phyloP scores from a whole-genome alignment of 1,139 yeast genomes.

The Blastobotrys niveus region DNA sequence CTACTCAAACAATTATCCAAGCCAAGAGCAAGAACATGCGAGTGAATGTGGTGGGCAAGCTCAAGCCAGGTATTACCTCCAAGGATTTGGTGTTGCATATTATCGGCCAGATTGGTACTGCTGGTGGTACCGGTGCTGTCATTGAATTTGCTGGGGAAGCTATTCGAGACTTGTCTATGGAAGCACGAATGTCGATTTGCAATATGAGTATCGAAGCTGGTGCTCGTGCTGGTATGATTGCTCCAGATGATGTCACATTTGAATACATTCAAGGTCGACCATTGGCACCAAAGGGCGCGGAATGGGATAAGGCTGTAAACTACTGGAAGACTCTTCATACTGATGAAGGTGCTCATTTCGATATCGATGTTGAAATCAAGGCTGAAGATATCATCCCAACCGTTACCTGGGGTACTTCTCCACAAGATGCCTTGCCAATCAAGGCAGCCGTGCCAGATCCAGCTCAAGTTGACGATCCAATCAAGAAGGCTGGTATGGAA shows the following conservation, averaged over 20 bases:
- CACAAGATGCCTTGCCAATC: constrained; percentile 96
- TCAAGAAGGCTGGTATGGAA: constrained; percentile 75
- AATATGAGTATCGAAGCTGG: constrained; percentile 99
- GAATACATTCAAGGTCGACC: constrained; percentile 90
- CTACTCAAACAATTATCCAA: constrained; percentile 94
- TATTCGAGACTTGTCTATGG: constrained; percentile 83
- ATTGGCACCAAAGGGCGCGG: constrained; percentile 83
- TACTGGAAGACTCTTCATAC: constrained; percentile 88
- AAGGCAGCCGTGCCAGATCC: constrained; percentile 91
- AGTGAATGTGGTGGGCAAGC: constrained; percentile 74
- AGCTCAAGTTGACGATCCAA: constrained; percentile 59
- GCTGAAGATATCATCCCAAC: constrained; percentile 90
- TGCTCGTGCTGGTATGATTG: constrained; percentile 99
- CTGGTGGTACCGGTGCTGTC: constrained; percentile 98
- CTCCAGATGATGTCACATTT: constrained; percentile 85
- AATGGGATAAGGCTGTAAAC: constrained; percentile 88
- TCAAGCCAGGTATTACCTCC: constrained; percentile 84
- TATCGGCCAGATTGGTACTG: constrained; percentile 95
- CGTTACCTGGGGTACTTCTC: constrained; percentile 99
- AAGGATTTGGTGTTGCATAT: constrained; percentile 92
- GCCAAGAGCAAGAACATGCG: constrained; percentile 95
- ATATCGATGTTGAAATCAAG: constrained; percentile 70
- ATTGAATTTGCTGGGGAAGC: constrained; percentile 97
- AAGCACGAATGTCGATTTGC: constrained; percentile 99
- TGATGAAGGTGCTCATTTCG: constrained; percentile 87